Evolutionary conservation across 2,329 filamentous ascomycete species (phyloP).

Genomic region (Aspergillus sp.): DNA sequence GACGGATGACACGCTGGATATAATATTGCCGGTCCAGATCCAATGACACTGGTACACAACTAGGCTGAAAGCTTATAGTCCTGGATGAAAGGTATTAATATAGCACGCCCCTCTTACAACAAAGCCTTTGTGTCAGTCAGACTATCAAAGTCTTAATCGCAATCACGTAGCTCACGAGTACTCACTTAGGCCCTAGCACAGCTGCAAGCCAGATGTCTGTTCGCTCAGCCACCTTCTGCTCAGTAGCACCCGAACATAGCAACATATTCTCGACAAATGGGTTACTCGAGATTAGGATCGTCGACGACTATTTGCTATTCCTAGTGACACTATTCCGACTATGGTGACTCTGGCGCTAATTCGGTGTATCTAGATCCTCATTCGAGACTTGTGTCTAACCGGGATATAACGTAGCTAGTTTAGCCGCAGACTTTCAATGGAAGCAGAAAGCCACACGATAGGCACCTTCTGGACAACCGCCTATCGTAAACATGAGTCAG

Average conservation of each 20-base stretch:
- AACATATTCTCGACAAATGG: neutral
- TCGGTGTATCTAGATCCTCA: neutral
- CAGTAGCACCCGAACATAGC: neutral
- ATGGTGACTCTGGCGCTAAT: neutral
- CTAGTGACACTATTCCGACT: neutral
- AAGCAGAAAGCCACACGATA: neutral
- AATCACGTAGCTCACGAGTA: neutral
- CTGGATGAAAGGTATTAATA: too few species aligned
- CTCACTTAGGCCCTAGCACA: neutral
- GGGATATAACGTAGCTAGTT: neutral
- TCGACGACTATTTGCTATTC: neutral
- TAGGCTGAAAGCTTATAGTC: too few species aligned
- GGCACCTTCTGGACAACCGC: neutral
- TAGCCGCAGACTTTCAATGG: neutral
- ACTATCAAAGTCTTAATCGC: neutral
- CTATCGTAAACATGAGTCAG: too few species aligned
- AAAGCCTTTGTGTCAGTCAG: too few species aligned
- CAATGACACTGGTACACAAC: too few species aligned
- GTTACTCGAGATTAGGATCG: neutral
- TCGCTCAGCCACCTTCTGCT: neutral
- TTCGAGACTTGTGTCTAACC: neutral
- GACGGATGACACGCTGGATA: too few species aligned
- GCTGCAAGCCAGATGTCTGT: neutral
- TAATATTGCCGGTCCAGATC: too few species aligned
- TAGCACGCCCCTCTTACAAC: too few species aligned